phyloP scores from a whole-genome alignment of 1,139 yeast genomes.

The Candida sojae region DNA sequence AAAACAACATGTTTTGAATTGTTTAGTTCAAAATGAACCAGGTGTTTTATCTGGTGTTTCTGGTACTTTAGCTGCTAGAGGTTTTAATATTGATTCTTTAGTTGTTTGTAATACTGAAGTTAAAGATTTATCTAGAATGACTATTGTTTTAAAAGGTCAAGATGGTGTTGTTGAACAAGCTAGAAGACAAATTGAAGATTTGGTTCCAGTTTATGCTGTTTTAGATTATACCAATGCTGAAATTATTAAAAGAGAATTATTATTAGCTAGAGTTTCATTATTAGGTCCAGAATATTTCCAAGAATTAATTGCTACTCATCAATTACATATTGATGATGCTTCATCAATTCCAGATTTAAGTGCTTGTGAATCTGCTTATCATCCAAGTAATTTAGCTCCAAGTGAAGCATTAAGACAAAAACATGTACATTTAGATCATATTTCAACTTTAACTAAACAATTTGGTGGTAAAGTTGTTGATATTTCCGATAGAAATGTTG shows the following conservation, averaged over 20 bases:
- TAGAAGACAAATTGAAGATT: conserved; percentile 95
- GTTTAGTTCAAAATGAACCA: conserved; percentile 97
- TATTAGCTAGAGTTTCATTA: conserved; percentile 87
- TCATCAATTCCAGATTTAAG: conserved; percentile 47
- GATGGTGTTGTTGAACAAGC: conserved; percentile 98
- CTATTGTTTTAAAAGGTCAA: conserved; percentile 90
- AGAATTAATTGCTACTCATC: conserved; percentile 88
- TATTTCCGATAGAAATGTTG: conserved; percentile 89
- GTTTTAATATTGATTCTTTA: conserved; percentile 94
- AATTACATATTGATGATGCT: conserved; percentile 44
- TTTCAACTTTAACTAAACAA: conserved; percentile 75
- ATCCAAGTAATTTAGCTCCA: conserved; percentile 88
- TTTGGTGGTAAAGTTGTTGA: conserved; percentile 94
- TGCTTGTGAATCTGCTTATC: conserved; percentile 62
- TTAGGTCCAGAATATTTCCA: conserved; percentile 97
- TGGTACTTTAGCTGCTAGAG: conserved; percentile 96
- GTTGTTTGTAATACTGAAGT: conserved; percentile 98
- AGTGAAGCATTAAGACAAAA: conserved; percentile 94
- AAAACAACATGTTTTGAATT: conserved; percentile 88
- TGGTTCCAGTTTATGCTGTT: conserved; percentile 98
- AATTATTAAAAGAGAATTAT: conserved; percentile 85
- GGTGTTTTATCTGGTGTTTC: conserved; percentile 94
- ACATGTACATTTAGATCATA: conserved; percentile 83
- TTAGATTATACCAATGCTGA: conserved; percentile 90
- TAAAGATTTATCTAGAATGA: conserved; percentile 93